Evolutionary conservation across 2,329 filamentous ascomycete species (phyloP).

Genomic region (Drechslerella dactyloides): DNA sequence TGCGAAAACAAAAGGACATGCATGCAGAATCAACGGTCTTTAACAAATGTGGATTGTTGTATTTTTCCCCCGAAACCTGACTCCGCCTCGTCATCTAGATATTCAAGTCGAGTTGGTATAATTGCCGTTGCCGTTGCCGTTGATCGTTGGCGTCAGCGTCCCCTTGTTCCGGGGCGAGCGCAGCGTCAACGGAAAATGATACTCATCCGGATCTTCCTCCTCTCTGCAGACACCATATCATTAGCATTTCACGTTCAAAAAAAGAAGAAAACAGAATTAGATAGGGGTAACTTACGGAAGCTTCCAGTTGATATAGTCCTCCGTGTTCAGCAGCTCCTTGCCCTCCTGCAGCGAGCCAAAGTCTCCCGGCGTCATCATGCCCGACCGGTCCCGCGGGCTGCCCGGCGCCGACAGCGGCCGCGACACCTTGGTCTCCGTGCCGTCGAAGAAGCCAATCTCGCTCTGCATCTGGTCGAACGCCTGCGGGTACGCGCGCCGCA

Average conservation of each 20-base stretch:
- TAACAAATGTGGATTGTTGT: too few relatives aligned
- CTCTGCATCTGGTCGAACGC: conserved; percentile 73
- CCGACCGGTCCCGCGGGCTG: conserved; percentile 84
- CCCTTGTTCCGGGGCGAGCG: conserved; percentile 55
- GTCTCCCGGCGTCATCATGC: conserved; percentile 99
- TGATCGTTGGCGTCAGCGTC: neutral
- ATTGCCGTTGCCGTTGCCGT: conserved; percentile 12
- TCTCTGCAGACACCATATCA: conserved; percentile 65
- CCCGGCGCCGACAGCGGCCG: conserved; percentile 92
- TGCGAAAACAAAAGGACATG: too few relatives aligned
- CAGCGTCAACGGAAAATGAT: conserved; percentile 73
- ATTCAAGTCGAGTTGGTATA: neutral
- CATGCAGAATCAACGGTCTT: too few relatives aligned
- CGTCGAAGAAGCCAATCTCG: conserved; percentile 88
- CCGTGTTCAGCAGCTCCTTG: conserved; percentile 87
- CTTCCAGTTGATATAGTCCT: conserved; percentile 98
- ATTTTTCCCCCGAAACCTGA: too few relatives aligned
- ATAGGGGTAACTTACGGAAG: conserved; percentile 76
- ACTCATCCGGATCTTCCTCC: conserved; percentile 87
- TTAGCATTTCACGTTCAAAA: conserved; percentile 6
- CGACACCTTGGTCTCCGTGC: conserved; percentile 92
- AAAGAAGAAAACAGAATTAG: conserved; percentile 8
- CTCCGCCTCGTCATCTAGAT: too few relatives aligned
- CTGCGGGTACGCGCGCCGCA: conserved; percentile 86
- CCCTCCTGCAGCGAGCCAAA: conserved; percentile 96